phyloP scores from a whole-genome alignment of 768 basidiomycete species.

The Lepiota subincarnata region DNA sequence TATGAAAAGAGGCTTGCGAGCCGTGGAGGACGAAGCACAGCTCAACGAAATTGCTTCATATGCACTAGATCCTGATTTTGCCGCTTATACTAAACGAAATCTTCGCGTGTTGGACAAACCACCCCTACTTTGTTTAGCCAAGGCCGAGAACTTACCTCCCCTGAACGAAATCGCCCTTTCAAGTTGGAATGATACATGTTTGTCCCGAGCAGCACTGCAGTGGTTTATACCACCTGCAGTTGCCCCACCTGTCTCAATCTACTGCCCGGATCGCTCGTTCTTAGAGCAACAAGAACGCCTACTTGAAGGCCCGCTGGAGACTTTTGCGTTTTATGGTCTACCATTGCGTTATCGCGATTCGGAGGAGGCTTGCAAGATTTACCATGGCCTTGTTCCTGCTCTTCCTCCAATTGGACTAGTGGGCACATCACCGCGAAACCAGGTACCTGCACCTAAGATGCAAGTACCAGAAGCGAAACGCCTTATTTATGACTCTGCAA shows the following conservation, averaged over 20 bases:
- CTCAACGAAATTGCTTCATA: constrained; percentile 38
- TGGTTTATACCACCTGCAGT: constrained; percentile 86
- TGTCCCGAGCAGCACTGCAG: constrained; percentile 74
- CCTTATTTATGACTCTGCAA: constrained; percentile 94
- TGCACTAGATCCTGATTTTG: constrained; percentile 43
- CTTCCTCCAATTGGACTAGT: constrained; percentile 68
- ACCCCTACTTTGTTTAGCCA: constrained; percentile 27
- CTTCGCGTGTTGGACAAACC: constrained; percentile 31
- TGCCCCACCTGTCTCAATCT: constrained; percentile 76
- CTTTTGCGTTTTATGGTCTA: constrained; percentile 80
- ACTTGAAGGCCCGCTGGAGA: constrained; percentile 68
- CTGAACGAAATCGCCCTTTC: constrained; percentile 57
- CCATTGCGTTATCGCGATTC: constrained; percentile 63
- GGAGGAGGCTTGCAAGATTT: constrained; percentile 41
- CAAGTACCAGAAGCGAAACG: constrained; percentile 93
- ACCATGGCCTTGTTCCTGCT: constrained; percentile 50
- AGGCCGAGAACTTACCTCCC: constrained; percentile 42
- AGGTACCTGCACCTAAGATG: constrained; percentile 81
- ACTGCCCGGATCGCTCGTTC: constrained; percentile 76
- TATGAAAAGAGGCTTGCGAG: constrained; percentile 50
- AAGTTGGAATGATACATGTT: constrained; percentile 70
- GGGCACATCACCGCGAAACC: constrained; percentile 57
- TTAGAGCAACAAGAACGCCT: constrained; percentile 60
- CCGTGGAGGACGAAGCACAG: constrained; percentile 39
- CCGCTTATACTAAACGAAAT: constrained; percentile 30